Conservation (phyloP, 2,329 filamentous ascomycete genomes). For the Fusarium sp. region DNA sequence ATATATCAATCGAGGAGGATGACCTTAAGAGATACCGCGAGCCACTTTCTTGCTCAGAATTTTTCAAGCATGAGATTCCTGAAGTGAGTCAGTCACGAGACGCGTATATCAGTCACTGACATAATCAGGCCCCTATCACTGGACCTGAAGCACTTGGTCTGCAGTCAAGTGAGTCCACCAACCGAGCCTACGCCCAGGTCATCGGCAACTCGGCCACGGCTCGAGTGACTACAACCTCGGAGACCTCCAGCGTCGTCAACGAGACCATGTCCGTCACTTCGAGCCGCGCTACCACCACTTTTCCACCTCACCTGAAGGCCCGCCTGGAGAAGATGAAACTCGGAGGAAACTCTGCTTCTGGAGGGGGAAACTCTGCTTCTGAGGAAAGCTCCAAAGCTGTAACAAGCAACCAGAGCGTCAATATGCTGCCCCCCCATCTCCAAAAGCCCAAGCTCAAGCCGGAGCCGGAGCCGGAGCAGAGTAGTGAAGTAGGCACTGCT, state of each 20-base stretch:
- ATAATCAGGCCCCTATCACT: slow-evolving; percentile 46
- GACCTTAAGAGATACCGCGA: slow-evolving; percentile 20
- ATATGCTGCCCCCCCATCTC: slow-evolving; percentile 23
- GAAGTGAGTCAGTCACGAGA: slow-evolving; percentile 22
- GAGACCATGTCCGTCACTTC: slow-evolving; percentile 20
- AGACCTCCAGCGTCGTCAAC: slow-evolving; percentile 22
- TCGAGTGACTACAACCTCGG: background rate
- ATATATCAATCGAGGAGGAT: slow-evolving; percentile 50
- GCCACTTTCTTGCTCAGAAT: slow-evolving; percentile 37
- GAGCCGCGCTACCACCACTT: background rate
- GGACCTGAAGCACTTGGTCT: slow-evolving; percentile 42
- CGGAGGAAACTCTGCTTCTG: background rate
- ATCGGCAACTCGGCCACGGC: background rate
- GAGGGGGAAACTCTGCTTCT: background rate
- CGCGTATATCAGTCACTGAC: slow-evolving; percentile 7
- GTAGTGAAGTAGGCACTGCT: background rate
- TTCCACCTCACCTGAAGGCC: background rate
- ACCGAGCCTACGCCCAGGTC: background rate
- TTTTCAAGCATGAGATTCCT: slow-evolving; percentile 42
- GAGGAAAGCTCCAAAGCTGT: background rate
- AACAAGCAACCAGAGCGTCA: background rate
- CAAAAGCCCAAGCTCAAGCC: background rate
- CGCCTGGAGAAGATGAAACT: background rate
- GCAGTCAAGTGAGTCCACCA: background rate
- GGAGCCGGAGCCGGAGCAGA: background rate